phyloP scores from a whole-genome alignment of 495 filamentous ascomycete species.

The Evernia prunastri region DNA sequence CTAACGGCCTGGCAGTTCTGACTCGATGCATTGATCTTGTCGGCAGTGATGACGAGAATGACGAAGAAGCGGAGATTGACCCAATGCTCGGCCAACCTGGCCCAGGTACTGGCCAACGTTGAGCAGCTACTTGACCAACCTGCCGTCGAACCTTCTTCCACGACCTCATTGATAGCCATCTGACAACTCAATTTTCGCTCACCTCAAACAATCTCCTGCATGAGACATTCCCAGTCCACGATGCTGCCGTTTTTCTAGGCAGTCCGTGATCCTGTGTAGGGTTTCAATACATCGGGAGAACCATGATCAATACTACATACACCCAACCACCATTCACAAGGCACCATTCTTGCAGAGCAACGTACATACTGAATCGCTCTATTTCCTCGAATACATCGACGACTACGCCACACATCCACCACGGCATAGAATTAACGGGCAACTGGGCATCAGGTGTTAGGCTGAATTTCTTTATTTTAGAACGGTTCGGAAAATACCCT shows the following conservation, averaged over 20 bases:
- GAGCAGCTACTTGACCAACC: neutral
- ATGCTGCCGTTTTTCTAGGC: neutral
- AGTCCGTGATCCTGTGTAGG: neutral
- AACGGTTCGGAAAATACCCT: constrained; percentile 18
- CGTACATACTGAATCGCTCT: neutral
- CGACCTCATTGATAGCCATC: neutral
- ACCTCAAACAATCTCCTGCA: neutral
- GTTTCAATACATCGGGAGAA: neutral
- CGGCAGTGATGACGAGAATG: neutral
- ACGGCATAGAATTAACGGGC: constrained; percentile 18
- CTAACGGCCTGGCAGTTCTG: constrained; percentile 45
- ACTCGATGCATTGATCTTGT: constrained; percentile 39
- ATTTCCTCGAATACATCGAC: constrained; percentile 1
- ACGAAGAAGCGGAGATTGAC: constrained; percentile 8
- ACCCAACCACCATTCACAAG: neutral
- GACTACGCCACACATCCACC: constrained; percentile 11
- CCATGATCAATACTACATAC: neutral
- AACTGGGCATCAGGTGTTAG: constrained; percentile 14
- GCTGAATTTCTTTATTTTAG: neutral
- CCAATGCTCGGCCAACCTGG: constrained; percentile 7
- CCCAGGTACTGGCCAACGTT: neutral
- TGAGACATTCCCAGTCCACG: neutral
- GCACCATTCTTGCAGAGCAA: neutral
- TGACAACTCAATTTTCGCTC: neutral
- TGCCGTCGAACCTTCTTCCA: neutral